phyloP scores from a whole-genome alignment of 495 filamentous ascomycete genomes.

The Parmelia sp. region DNA sequence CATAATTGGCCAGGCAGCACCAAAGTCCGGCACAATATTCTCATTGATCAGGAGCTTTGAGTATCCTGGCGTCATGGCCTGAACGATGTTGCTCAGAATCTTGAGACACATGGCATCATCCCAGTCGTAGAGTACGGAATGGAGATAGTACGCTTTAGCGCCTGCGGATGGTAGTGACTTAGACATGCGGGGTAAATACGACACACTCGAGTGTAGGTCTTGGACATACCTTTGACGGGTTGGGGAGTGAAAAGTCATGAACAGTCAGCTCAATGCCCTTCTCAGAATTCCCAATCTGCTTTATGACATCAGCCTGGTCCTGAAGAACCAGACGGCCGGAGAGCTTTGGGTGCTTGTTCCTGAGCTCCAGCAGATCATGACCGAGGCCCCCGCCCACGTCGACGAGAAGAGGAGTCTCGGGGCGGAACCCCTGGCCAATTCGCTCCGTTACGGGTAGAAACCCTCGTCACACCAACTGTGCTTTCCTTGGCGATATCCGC shows the following conservation, averaged over 20 bases:
- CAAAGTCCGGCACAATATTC: constrained; percentile 42
- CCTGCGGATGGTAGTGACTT: too few species aligned
- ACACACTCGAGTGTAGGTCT: too few species aligned
- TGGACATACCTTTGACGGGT: constrained; percentile 29
- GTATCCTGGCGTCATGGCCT: not conserved
- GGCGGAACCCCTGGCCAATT: not conserved
- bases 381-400: constrained; percentile 50
- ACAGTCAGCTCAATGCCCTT: constrained; percentile 30
- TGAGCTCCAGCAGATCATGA: constrained; percentile 45
- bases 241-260: constrained; percentile 51
- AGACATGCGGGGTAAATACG: too few species aligned
- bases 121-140: not conserved
- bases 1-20: constrained; percentile 37
- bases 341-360: constrained; percentile 25
- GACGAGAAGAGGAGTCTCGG: constrained; percentile 43
- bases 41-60: constrained; percentile 39
- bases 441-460: constrained; percentile 36
- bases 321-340: constrained; percentile 45
- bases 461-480: constrained; percentile 43
- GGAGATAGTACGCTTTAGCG: not conserved
- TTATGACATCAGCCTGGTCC: constrained; percentile 42
- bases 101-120: not conserved
- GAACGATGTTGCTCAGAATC: not conserved
- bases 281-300: constrained; percentile 26
- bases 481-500: constrained; percentile 39